Percentiles rank a stretch among this genome's conserved stretches.
Conservation (phyloP, 2,329 filamentous ascomycete species). For the Fusarium sp. region DNA sequence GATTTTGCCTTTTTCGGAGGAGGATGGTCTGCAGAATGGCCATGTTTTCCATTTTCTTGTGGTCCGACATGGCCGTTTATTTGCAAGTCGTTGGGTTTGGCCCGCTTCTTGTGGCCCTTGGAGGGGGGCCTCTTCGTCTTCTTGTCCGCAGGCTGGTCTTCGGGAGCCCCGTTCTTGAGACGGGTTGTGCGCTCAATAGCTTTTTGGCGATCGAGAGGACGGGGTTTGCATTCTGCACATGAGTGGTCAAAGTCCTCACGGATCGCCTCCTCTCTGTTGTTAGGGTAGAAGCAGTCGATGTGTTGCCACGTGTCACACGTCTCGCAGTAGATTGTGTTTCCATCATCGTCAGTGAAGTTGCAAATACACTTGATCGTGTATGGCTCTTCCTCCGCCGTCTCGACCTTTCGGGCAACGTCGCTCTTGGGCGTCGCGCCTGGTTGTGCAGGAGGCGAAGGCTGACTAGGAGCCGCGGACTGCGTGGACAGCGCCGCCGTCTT, state of each 20-base stretch:
- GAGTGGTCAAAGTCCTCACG: conserved; percentile 81
- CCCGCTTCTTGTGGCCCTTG: conserved; percentile 90
- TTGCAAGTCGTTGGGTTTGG: conserved; percentile 76
- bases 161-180: conserved; percentile 58
- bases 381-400: conserved; percentile 77
- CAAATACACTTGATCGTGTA: conserved; percentile 99
- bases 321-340: conserved; percentile 97
- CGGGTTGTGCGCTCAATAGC: conserved; percentile 80
- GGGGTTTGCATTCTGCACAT: conserved; percentile 89
- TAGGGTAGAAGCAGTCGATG: conserved; percentile 92
- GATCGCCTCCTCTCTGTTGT: conserved; percentile 78
- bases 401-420: conserved; percentile 59
- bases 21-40: conserved; percentile 57
- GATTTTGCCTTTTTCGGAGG: conserved; percentile 84
- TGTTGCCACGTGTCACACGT: conserved; percentile 98
- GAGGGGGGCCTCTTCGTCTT: conserved; percentile 79
- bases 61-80: conserved; percentile 75
- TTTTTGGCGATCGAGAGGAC: conserved; percentile 77
- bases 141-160: conserved; percentile 70
- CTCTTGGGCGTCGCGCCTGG: conserved; percentile 51
- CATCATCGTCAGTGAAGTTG: conserved; percentile 92
- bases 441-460: conserved; percentile 56
- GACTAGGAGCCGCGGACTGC: conserved; percentile 68
- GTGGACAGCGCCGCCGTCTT: conserved; percentile 65
- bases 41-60: conserved; percentile 65